Evolutionary conservation across 2,329 filamentous ascomycete genomes (phyloP).

Genomic region (Teratosphaeria epicoccoides): DNA sequence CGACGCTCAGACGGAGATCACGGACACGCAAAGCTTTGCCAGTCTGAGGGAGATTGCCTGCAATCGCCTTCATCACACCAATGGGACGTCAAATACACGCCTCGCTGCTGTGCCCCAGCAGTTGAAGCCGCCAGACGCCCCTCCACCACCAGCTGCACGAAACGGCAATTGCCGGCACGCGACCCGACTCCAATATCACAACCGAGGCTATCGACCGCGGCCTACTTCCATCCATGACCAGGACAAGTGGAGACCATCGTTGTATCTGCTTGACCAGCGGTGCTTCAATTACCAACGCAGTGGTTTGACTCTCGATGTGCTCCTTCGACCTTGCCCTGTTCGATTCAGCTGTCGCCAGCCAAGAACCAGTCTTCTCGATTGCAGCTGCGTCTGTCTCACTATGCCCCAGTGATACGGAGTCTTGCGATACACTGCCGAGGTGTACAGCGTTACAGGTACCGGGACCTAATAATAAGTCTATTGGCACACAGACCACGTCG

Average conservation of each 20-base stretch:
- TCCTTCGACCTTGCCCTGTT: too few relatives aligned
- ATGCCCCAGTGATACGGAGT: too few relatives aligned
- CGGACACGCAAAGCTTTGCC: too few relatives aligned
- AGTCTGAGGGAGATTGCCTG: too few relatives aligned
- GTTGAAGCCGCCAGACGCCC: not conserved
- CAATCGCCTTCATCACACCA: too few relatives aligned
- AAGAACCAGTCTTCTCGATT: too few relatives aligned
- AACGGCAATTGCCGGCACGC: not conserved
- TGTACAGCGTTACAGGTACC: too few relatives aligned
- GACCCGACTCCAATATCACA: not conserved
- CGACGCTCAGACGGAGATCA: not conserved
- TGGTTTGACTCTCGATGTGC: not conserved
- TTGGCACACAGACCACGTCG: not conserved
- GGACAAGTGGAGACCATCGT: not conserved
- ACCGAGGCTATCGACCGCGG: not conserved
- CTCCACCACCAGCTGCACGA: not conserved
- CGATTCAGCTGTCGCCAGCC: too few relatives aligned
- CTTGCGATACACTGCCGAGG: too few relatives aligned
- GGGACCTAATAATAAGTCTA: not conserved
- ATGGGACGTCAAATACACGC: not conserved
- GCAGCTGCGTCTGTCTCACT: too few relatives aligned
- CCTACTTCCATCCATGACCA: not conserved
- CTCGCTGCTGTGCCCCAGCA: not conserved
- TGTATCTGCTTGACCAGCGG: not conserved
- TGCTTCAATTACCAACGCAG: not conserved